Conservation (phyloP, 1,284 basidiomycete genomes). For the Cryptococcus sp. region DNA sequence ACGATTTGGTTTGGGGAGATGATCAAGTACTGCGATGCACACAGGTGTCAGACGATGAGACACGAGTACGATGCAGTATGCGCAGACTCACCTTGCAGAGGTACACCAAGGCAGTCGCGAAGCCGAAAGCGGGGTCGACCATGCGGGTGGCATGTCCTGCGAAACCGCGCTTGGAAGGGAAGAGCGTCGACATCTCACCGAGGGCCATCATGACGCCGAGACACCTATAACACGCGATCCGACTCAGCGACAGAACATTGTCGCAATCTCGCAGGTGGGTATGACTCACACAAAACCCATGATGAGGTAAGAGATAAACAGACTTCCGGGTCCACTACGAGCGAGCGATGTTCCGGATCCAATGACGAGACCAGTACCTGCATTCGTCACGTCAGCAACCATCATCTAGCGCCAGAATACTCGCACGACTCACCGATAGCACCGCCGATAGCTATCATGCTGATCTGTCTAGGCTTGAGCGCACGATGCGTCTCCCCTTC, state of each 20-base stretch:
- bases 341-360: slow-evolving; percentile 58
- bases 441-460: slow-evolving; percentile 58
- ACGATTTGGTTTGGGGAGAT: slow-evolving; percentile 54
- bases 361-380: slow-evolving; percentile 70
- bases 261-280: too few species aligned
- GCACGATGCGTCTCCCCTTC: slow-evolving; percentile 39
- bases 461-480: slow-evolving; percentile 45
- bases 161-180: slow-evolving; percentile 54
- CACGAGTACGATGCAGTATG: neutral
- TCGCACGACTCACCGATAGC: slow-evolving; percentile 52
- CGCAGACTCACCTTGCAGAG: slow-evolving; percentile 45
- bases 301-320: slow-evolving; percentile 55
- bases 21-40: slow-evolving; percentile 47
- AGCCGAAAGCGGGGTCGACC: slow-evolving; percentile 51
- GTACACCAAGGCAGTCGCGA: slow-evolving; percentile 34
- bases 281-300: slow-evolving; percentile 42
- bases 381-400: neutral
- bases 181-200: slow-evolving; percentile 56
- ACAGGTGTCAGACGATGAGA: too few species aligned
- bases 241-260: too few species aligned
- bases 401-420: neutral
- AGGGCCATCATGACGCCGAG: slow-evolving; percentile 46
- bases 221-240: neutral
- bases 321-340: slow-evolving; percentile 54
- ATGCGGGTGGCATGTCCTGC: slow-evolving; percentile 53